Conservation (phyloP, 169 alveolate species). For the Plasmodium gonderi region DNA sequence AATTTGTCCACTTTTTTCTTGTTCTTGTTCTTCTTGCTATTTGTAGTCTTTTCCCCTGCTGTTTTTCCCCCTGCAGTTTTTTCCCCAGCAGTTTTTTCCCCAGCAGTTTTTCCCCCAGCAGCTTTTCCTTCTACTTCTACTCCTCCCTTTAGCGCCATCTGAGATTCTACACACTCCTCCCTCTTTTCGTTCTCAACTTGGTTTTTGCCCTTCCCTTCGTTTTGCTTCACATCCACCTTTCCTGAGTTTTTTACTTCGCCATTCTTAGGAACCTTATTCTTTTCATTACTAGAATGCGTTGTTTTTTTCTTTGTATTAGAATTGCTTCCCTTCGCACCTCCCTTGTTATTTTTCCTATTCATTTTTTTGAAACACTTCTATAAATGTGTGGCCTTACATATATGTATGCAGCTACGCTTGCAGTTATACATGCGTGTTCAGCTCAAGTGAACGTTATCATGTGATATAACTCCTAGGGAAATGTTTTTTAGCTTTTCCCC, state of each 20-base stretch:
- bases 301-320: neutral
- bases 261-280: neutral
- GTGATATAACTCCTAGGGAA: neutral
- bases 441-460: neutral
- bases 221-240: neutral
- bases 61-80: neutral
- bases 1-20: slow-evolving; percentile 54
- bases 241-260: neutral
- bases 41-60: neutral
- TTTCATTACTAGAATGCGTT: neutral
- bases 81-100: neutral
- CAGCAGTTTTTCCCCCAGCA: neutral
- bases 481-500: neutral
- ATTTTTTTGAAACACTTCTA: neutral
- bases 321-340: neutral
- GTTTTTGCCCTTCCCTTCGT: neutral
- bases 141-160: neutral
- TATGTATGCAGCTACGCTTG: neutral
- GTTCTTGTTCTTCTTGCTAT: slow-evolving; percentile 15
- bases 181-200: slow-evolving; percentile 6
- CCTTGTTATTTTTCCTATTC: neutral
- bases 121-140: neutral
- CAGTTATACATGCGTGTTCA: neutral
- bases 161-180: neutral
- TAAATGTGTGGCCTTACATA: neutral